Evolutionary conservation across 176 grass and related monocot genomes (phyloP), one percentile per base, ranked within the genome.

Genomic region (Bothriochloa decipiens): DNA sequence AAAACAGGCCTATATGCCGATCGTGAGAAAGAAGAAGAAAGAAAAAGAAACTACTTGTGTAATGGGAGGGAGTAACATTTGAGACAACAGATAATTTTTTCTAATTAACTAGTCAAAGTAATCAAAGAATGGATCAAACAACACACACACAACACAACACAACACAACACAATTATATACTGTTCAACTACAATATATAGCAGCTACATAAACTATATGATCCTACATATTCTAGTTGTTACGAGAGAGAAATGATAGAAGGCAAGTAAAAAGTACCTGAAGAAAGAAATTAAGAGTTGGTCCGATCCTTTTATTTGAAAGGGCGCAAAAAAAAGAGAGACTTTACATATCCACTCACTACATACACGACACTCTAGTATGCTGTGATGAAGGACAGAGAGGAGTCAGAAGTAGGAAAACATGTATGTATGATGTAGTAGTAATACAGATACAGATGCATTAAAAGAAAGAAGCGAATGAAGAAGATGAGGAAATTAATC

Each of bases 261-360:
- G 35, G 35, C 35, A 36, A 5, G 35, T 36, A 36, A 36, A 36
- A 36, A 36, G 5, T 36, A 36, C 20, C 20, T 70, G 36, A 41
- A 70, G 20, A 41, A 52, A 52, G 35, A 69, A 69, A n/a, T 32
- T 32, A 32, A 32, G 68, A 41, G 68, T 41, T 41, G 20, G 8
- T 25, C 20, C 22, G 55, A 58, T 10, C 55, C 55, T 70, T 70
- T 70, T 42, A 70, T 70, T 70, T 42, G 36, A 2, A 70, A 12
- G 33, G 17, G 66, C 8, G 17, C 33, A 69, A 70, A n/a, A 1
- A 11, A 70, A 8, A 18, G 3, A 16, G 16, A 49, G 13, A 0
- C 37, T 70, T 69, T 69, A 69, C 66, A 39, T 69, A 37, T 69
- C 22, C 66, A 68, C 65, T 17, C 36, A 68, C 32, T 58, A 58